Base-by-base conservation (phyloP, 495 filamentous ascomycete species). In the Rhypophila decipiens region DNA sequence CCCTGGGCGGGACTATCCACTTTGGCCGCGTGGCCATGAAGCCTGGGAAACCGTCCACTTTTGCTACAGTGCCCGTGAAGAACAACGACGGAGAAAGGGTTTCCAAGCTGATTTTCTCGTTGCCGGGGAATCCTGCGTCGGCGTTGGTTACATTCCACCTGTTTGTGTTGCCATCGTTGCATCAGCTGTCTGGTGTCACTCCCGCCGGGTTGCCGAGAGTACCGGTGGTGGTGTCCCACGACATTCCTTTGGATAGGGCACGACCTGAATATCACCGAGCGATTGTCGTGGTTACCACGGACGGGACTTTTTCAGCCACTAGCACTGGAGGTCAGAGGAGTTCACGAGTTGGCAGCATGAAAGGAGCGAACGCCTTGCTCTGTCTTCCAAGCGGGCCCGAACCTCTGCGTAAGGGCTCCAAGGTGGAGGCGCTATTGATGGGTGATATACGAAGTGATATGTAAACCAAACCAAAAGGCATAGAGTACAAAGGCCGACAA, bases 21-120 rank as follows among this genome's bases (percentile, higher is more conserved):
- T 99, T 99, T 60, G 93, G 93, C 34, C 83, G 94, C 22, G 94
- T 97, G 5, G 78, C 83, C 22, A 97, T 99, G 93, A 97, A 97
- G 69, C 93, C 93, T 0, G 93, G 93, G 17, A 97, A 96, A 63
- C 93, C 93, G 3, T 95, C 90, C 9, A 97, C 94, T 2, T 99
- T 97, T 56, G 93, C 94, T 4, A 96, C 89, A 1, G 75, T 97
- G 3, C 83, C 86, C 9, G 68, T 73, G 10, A 82, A 84, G 58
- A 66, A 78, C 53, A 76, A 77, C 22, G 72, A 71, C 15, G 73
- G 73, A 24, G 67, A 82, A 46, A 73, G 82, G 49, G 56, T 70
- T 12, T 64, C 75, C 41, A 88, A 86, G 61, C 76, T 86, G 39
- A 80, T 97, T 47, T 97, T 97, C 74, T 87, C 88, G 2, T 73